Evolutionary conservation across 176 grass and related monocot species (phyloP).

Genomic region (Bolboschoenus planiculmis): DNA sequence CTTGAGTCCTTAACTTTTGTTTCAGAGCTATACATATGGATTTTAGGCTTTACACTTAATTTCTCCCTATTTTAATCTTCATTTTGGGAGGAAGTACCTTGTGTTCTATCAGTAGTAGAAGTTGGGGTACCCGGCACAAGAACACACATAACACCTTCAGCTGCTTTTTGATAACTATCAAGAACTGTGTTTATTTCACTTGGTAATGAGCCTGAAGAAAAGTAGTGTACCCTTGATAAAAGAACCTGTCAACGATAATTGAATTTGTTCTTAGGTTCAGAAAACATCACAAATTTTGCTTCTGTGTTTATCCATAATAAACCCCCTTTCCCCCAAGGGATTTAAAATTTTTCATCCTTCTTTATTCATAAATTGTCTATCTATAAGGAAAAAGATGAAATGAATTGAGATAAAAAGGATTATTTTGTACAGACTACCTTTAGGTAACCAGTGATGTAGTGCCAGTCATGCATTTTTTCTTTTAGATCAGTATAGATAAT

Average conservation of each 20-base stretch:
- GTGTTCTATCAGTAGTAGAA: slow-evolving; percentile 47
- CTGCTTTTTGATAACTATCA: slow-evolving; percentile 42
- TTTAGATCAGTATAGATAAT: neutral
- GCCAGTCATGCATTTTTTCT: neutral
- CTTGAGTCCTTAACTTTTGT: neutral
- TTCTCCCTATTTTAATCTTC: neutral
- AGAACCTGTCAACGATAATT: slow-evolving; percentile 45
- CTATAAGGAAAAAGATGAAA: neutral
- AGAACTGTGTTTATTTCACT: slow-evolving; percentile 26
- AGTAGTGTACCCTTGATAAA: slow-evolving; percentile 61
- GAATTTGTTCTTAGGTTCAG: neutral
- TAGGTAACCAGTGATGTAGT: neutral
- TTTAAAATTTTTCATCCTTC: neutral
- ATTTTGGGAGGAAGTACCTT: slow-evolving; percentile 25
- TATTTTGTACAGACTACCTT: neutral
- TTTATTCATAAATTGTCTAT: neutral
- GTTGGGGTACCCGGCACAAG: slow-evolving; percentile 62
- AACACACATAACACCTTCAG: slow-evolving; percentile 64
- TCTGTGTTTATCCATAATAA: neutral
- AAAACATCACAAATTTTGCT: neutral
- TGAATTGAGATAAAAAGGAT: neutral
- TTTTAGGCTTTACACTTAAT: neutral
- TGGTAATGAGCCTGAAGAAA: slow-evolving; percentile 31
- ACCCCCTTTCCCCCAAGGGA: neutral
- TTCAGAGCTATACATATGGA: neutral